phyloP scores from a whole-genome alignment of 208 protist species.

The Acanthamoeba triangularis region DNA sequence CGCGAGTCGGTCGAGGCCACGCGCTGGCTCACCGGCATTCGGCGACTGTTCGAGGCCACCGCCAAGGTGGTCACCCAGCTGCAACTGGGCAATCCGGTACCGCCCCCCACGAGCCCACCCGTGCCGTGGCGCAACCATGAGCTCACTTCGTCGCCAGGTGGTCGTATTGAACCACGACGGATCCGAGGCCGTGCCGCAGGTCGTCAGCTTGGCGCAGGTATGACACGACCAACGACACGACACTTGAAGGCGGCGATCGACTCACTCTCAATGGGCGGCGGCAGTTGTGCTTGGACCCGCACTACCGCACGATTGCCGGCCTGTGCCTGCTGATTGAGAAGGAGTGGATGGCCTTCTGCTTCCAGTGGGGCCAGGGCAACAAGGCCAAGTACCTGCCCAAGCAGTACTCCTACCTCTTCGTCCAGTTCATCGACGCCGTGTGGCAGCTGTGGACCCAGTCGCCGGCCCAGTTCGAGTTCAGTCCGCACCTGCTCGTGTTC shows the following conservation, averaged over 20 bases:
- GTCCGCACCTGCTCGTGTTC: not conserved
- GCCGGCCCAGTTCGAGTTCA: slow-evolving; percentile 12
- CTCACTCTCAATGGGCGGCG: too few relatives aligned
- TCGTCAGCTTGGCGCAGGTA: slow-evolving; percentile 13
- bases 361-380: not conserved
- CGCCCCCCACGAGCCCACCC: too few relatives aligned
- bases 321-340: slow-evolving; percentile 95
- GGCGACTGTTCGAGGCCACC: not conserved
- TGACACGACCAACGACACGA: too few relatives aligned
- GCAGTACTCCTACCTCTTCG: not conserved
- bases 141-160: not conserved
- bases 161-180: not conserved
- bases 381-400: not conserved
- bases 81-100: not conserved
- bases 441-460: slow-evolving; percentile 58
- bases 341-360: slow-evolving; percentile 92
- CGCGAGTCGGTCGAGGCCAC: not conserved
- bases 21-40: not conserved
- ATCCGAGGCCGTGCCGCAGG: not conserved
- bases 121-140: not conserved
- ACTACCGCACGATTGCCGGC: slow-evolving; percentile 94
- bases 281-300: slow-evolving; percentile 91
- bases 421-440: slow-evolving; percentile 52
- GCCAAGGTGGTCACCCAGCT: not conserved
- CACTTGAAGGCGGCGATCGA: too few relatives aligned